A percentile compares a stretch with the other conserved stretches of the same genome.
Conservation (phyloP, 208 protist genomes). For the Leishmania tropica region DNA sequence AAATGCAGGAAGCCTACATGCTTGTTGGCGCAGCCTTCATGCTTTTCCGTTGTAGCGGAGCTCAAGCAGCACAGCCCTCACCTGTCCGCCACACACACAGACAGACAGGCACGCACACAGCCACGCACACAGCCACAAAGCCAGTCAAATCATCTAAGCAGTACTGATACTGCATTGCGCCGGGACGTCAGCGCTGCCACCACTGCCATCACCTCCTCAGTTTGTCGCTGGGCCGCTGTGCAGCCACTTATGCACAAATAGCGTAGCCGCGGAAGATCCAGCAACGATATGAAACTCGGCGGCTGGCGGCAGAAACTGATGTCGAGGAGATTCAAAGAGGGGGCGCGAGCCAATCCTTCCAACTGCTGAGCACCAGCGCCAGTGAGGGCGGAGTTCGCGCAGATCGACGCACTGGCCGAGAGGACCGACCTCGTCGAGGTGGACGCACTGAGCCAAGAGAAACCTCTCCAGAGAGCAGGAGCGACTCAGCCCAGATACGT, state of each 20-base stretch:
- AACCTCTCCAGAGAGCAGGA: constrained; percentile 16
- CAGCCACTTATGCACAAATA: constrained; percentile 6
- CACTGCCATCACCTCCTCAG: not conserved
- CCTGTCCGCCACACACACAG: not conserved
- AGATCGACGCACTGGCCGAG: constrained; percentile 17
- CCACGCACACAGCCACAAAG: not conserved
- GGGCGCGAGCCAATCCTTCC: constrained; percentile 7
- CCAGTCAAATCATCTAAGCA: not conserved
- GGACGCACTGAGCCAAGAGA: constrained; percentile 5
- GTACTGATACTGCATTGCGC: not conserved
- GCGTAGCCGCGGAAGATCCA: constrained; percentile 6
- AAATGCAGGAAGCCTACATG: not conserved
- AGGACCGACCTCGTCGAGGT: constrained; percentile 7
- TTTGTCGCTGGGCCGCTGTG: constrained; percentile 11
- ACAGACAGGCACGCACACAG: not conserved
- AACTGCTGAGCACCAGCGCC: constrained; percentile 1
- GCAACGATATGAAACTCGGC: constrained; percentile 6
- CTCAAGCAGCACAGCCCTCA: not conserved
- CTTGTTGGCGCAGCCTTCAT: not conserved
- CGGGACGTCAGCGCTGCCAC: constrained; percentile 3
- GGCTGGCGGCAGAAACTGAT: constrained; percentile 28
- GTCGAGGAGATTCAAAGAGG: constrained; percentile 17
- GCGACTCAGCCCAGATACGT: constrained; percentile 5
- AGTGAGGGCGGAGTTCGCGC: constrained; percentile 4
- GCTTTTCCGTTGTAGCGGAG: not conserved